These are phyloP conservation scores for Pestalotiopsis sp. DNA, from an alignment of 2,329 filamentous ascomycete genomes.

Conservation along the genomic window DNA sequence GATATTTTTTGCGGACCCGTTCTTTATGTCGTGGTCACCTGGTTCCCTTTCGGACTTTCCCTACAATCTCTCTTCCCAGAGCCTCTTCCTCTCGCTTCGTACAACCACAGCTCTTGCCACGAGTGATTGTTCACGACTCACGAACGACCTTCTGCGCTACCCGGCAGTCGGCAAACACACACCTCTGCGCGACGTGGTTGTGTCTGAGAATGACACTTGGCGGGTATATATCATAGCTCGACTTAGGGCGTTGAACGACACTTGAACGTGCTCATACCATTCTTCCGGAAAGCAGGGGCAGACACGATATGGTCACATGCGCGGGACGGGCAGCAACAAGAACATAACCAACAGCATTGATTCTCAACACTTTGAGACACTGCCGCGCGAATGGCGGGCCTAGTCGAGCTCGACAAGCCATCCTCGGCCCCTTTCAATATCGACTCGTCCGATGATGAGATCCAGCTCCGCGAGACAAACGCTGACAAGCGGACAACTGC, in stretches of 20 bases:
- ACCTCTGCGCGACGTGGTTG: neutral
- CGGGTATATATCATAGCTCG: neutral
- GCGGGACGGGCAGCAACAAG: neutral
- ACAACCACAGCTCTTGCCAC: neutral
- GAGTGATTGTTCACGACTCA: neutral
- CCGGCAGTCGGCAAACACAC: neutral
- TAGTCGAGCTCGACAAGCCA: conserved; percentile 30
- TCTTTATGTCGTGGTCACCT: neutral
- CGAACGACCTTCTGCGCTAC: neutral
- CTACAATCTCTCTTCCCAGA: neutral
- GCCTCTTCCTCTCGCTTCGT: neutral
- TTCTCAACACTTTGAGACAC: neutral
- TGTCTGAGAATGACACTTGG: neutral
- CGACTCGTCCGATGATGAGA: conserved; percentile 17
- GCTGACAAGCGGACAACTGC: conserved; percentile 18
- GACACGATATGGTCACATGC: neutral
- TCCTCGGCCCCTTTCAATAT: conserved; percentile 23
- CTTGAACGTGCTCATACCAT: neutral
- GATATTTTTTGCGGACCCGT: neutral
- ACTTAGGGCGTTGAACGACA: neutral
- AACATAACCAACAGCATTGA: neutral
- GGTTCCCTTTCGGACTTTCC: neutral
- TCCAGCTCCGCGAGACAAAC: conserved; percentile 16
- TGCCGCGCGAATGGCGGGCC: conserved; percentile 20
- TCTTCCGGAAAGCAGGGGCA: neutral